Percentiles rank a stretch among this genome's conserved stretches.
Evolutionary conservation across 495 filamentous ascomycete genomes (phyloP).

Genomic region (Lasiosphaeria ovina): DNA sequence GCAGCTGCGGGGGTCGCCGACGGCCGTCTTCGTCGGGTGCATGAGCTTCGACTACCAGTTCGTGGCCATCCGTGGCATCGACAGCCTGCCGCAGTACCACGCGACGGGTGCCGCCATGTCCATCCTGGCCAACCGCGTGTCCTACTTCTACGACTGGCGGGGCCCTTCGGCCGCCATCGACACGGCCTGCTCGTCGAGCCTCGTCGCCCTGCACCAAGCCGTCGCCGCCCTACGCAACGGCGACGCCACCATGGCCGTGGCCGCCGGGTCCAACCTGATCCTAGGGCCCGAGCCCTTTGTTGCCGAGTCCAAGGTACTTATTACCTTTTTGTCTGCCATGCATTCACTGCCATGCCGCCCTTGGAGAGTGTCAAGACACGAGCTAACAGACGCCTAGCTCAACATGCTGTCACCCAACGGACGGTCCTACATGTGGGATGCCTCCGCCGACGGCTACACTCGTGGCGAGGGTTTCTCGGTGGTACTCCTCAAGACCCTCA

Average conservation of each 20-base stretch:
- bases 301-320: conserved; percentile 30
- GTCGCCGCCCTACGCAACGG: conserved; percentile 47
- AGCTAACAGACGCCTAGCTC: conserved; percentile 47
- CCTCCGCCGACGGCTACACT: conserved; percentile 58
- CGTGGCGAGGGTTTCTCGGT: conserved; percentile 57
- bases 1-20: conserved; percentile 2
- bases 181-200: conserved; percentile 56
- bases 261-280: conserved; percentile 53
- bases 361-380: conserved; percentile 51
- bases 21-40: conserved; percentile 61
- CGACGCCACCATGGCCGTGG: conserved; percentile 38
- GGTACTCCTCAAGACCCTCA: conserved; percentile 54
- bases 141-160: conserved; percentile 46
- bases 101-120: conserved; percentile 26
- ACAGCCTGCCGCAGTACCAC: conserved; percentile 19
- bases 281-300: conserved; percentile 41
- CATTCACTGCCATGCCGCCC: conserved; percentile 55
- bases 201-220: conserved; percentile 53
- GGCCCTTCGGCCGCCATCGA: conserved; percentile 44
- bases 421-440: conserved; percentile 56
- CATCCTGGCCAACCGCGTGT: conserved; percentile 49
- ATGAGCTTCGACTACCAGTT: conserved; percentile 68
- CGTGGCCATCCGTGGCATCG: conserved; percentile 1
- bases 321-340: conserved; percentile 38
- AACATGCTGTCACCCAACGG: conserved; percentile 39